Evolutionary conservation across 352 stramenopile genomes (phyloP), one percentile per base, ranked within the genome.

Genomic region (Peronospora tabacina): DNA sequence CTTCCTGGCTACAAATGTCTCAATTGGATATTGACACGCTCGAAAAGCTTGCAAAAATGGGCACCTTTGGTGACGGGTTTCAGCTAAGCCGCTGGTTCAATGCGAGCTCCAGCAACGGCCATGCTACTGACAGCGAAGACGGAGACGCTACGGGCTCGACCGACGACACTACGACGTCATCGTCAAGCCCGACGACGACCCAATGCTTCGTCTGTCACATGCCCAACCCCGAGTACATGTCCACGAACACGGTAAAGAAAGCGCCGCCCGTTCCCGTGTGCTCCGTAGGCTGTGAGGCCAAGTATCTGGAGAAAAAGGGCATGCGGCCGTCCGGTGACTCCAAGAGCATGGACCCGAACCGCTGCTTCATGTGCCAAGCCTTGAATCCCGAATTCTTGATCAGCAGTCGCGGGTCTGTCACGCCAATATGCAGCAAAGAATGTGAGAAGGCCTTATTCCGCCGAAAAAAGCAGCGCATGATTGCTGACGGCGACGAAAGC

Each of bases 81-180:
- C 70, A 87, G 68, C 68, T 90, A 29, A 87, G 77, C 61, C 75
- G 82, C 70, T 90, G 80, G 80, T 90, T 87, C 57, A 90, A 90
- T 49, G 54, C 29, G n/a, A 56, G 34, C 37, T 29, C 11, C n/a
- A 51, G 33, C 37, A 71, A 49, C 42, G 71, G 52, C 41, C 70
- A 61, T 52, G 58, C 50, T 37, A 81, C 55, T 2, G 60, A 67
- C 36, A 85, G 61, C 9, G 66, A 74, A 15, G 62, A 70, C 24
- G 64, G 70, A 15, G 72, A 82, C 33, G 52, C 48, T 15, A 49
- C 44, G 6, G 55, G 53, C 5, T 59, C 26, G 9, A 35, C 37
- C 22, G 55, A 65, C 7, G 55, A 69, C 28, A 40, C 40, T 11
- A 66, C 55, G 30, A 44, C 49, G 17, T 35, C 44, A 17, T 53